These are phyloP conservation scores for Rhizoclosmatium globosum DNA, from an alignment of 192 early-diverging fungal species.

Conservation along the genomic window DNA sequence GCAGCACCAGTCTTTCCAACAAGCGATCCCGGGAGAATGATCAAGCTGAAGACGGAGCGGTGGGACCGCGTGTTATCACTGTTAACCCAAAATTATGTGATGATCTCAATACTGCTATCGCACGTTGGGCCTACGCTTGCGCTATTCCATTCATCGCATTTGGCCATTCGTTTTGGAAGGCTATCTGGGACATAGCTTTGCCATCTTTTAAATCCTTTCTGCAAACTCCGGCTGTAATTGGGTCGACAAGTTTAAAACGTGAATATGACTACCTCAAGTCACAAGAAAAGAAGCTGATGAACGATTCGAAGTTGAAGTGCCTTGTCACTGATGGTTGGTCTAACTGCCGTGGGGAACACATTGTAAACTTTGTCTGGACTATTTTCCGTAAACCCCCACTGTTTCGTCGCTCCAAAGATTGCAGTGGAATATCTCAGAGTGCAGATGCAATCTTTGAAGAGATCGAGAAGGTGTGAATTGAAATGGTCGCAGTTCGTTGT, in stretches of 20 bases:
- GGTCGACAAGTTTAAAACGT: not conserved
- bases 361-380: not conserved
- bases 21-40: not conserved
- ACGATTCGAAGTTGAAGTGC: not conserved
- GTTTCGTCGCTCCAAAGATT: not conserved
- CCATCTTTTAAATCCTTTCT: not conserved
- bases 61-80: no score
- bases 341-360: slow-evolving; percentile 8
- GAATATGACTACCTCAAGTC: not conserved
- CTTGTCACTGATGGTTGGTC: slow-evolving; percentile 1
- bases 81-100: not conserved
- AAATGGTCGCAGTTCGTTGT: not conserved
- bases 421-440: not conserved
- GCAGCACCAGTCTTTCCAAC: not conserved
- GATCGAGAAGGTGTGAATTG: not conserved
- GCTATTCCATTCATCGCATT: not conserved
- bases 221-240: not conserved
- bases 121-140: slow-evolving; percentile 4
- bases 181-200: not conserved
- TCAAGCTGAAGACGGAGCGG: not conserved
- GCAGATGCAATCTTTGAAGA: not conserved
- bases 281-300: not conserved
- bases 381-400: not conserved
- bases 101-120: not conserved
- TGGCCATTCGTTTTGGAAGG: not conserved